phyloP scores from a whole-genome alignment of 129 eudicot species.

The Pittosporum tobira region DNA sequence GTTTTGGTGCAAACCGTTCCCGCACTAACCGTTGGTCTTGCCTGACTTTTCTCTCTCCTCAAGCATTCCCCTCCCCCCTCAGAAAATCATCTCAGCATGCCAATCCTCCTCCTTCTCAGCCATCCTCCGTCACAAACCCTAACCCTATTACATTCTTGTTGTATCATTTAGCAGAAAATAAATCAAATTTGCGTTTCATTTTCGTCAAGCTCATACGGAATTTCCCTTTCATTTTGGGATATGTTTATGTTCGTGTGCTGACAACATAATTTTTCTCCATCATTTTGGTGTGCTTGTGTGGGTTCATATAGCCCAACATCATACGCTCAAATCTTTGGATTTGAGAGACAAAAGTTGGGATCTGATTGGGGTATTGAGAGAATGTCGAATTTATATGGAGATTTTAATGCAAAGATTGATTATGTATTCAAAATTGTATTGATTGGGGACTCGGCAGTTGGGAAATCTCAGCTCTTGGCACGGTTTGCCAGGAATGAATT shows the following conservation, averaged over 20 bases:
- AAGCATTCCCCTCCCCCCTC: background rate
- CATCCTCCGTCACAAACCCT: conserved; percentile 5
- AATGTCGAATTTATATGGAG: conserved; percentile 24
- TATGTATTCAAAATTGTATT: conserved; percentile 23
- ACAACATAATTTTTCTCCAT: background rate
- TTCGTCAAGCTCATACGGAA: background rate
- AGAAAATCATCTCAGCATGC: background rate
- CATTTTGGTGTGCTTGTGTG: too few species aligned
- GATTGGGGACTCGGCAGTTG: too few species aligned
- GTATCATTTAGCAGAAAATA: background rate
- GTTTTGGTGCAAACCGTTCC: background rate
- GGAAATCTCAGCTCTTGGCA: conserved; percentile 20
- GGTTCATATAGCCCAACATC: background rate
- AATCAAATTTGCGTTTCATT: background rate
- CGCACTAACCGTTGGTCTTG: background rate
- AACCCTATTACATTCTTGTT: background rate
- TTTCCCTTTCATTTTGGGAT: background rate
- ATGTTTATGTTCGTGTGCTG: background rate
- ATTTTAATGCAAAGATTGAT: conserved; percentile 22
- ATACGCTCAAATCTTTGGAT: background rate
- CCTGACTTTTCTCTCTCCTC: background rate
- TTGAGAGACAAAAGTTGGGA: background rate
- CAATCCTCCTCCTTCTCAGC: background rate
- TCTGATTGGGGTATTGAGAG: background rate
- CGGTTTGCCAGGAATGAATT: conserved; percentile 25